A percentile compares a stretch with the other conserved stretches of the same genome.
Evolutionary conservation across 805 yeast genomes (phyloP).

Genomic region (Barnettozyma vustinii): DNA sequence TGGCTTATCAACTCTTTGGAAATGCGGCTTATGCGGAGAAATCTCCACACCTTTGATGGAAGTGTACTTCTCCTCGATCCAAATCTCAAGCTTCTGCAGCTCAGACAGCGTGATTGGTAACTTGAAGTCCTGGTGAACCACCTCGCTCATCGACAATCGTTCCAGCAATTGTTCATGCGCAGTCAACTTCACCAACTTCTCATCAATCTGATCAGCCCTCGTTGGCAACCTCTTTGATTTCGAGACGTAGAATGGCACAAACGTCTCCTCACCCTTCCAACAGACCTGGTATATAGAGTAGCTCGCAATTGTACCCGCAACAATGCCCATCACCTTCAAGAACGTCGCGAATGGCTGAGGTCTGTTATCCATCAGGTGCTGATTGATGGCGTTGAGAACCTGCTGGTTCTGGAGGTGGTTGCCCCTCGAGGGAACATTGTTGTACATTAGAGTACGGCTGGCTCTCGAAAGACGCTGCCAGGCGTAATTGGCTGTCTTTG

Average conservation of each 20-base stretch:
- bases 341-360: constrained; percentile 4
- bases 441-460: not conserved
- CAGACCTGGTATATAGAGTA: constrained; percentile 16
- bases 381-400: constrained; percentile 11
- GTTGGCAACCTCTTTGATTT: constrained; percentile 11
- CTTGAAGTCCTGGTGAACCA: constrained; percentile 17
- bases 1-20: constrained; percentile 16
- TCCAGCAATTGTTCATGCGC: constrained; percentile 23
- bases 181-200: constrained; percentile 13
- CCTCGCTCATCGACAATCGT: constrained; percentile 16
- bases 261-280: constrained; percentile 15
- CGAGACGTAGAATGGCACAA: constrained; percentile 21
- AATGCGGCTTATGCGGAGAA: constrained; percentile 17
- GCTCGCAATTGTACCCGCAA: constrained; percentile 14
- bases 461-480: not conserved
- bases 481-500: not conserved
- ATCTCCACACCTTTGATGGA: constrained; percentile 22
- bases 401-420: constrained; percentile 4
- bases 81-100: constrained; percentile 18
- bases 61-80: constrained; percentile 20
- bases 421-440: not conserved
- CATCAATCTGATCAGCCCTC: constrained; percentile 13
- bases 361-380: constrained; percentile 2
- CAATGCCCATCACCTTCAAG: constrained; percentile 6
- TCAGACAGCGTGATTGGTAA: constrained; percentile 16